Base-by-base conservation (phyloP, 805 yeast species). In the Phaffomyces thermotolerans region DNA sequence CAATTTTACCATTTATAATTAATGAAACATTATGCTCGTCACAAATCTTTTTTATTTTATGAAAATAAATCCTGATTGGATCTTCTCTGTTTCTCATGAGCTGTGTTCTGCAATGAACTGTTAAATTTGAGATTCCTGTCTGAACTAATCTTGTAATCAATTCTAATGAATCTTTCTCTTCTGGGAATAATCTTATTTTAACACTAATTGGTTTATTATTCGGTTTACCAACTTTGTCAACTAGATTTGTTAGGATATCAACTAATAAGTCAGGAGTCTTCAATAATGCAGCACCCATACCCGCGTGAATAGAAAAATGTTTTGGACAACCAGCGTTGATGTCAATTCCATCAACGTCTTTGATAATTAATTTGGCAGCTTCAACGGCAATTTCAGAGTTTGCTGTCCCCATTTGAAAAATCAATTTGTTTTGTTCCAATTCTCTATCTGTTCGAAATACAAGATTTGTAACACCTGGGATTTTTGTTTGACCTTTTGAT, bases 261-360 rank as follows among this genome's bases (percentile, higher is more conserved):
- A 82, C 84, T 15, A 93, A 68, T 33, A 76, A 65, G 37, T 86
- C 96, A 0, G 98, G 97, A 0, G 90, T 86, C 29, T 72, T 68
- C 43, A 93, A 68, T 37, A 93, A 68, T 1, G 96, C 97, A 3
- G 98, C 96, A 6, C 99, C 99, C 98, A 93, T 93, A 1, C 99
- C 99, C 0, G 95, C 73, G 62, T 93, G 99, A 3, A 89, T 73
- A 1, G 95, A 84, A 57, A 93, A 93, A 52, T 89, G 97, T 60
- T 91, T 93, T 4, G 99, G 99, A 65, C 99, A 93, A 6, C 99
- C 99, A 25, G 96, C 88, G 62, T 93, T 93, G 45, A 93, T 73
- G 60, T 93, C 99, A 6, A 93, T 84, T 8, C 95, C 98, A 50
- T 79, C 89, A 3, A 93, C 98, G 62, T 93, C 98, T 2, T 70